Conservation (phyloP, 805 yeast genomes). For the Candida tammaniensis region DNA sequence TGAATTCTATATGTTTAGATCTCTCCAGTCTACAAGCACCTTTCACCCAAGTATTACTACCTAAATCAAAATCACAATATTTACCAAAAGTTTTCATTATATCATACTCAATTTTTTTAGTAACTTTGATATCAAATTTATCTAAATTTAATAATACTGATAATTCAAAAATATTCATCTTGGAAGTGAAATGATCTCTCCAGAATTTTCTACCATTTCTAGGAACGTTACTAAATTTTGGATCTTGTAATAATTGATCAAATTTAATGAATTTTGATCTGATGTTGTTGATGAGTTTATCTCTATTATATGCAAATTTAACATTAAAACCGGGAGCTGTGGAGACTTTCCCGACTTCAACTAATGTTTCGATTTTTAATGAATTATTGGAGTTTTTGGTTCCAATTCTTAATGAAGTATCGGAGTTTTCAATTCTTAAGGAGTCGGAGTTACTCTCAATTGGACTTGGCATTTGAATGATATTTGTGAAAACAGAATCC, state of each 20-base stretch:
- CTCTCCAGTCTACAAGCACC: conserved; percentile 4
- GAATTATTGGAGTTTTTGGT: no score
- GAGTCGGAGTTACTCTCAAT: no score
- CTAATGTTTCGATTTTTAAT: no score
- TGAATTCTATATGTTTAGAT: conserved; percentile 2
- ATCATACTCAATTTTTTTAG: conserved; percentile 8
- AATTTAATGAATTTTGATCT: conserved; percentile 1
- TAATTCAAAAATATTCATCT: conserved; percentile 7
- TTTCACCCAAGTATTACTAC: conserved; percentile 9
- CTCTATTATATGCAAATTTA: conserved; percentile 4
- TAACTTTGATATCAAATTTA: conserved; percentile 6
- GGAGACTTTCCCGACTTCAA: background rate
- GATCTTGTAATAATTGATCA: conserved; percentile 4
- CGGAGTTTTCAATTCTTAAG: no score
- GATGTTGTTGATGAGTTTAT: conserved; percentile 1
- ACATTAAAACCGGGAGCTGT: background rate
- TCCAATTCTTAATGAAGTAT: no score
- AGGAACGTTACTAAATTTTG: no score
- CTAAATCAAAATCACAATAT: conserved; percentile 9
- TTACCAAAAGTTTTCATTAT: conserved; percentile 4
- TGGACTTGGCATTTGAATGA: no score
- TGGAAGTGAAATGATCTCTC: conserved; percentile 1
- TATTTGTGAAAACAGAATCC: no score
- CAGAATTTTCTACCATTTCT: no score
- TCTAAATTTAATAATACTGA: conserved; percentile 6